Evolutionary conservation across 768 basidiomycete species (phyloP), one percentile per base, ranked within the genome.

Genomic region (Lactifluus volemus): DNA sequence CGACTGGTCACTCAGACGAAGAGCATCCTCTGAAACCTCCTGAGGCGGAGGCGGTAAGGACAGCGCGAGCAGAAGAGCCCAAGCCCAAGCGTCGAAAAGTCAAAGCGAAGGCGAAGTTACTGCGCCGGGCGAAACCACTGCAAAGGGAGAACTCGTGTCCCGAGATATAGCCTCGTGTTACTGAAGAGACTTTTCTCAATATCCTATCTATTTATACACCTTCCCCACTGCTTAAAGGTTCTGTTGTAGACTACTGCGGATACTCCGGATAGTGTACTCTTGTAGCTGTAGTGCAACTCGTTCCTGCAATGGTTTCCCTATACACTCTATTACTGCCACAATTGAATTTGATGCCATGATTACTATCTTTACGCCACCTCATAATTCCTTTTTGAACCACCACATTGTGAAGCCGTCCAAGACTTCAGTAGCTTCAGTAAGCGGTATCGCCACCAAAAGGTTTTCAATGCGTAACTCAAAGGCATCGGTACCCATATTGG

Each of bases 81-180:
- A 54, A 55, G 29, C 15, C 36, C n/a, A 63, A 60, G 34, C 48
- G 59, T 41, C 32, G 41, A 32, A 55, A 55, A 49, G 17, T 52
- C 12, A 56, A 36, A 34, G 17, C 34, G 3, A 52, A 30, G 14
- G 25, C 42, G 2, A 51, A 60, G 42, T 8, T 39, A 14, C 34
- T 38, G 21, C 32, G 58, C 29, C 62, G 62, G 39, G 19, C 53
- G 45, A 63, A 56, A 41, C 45, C 38, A 5, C 21, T 60, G 1
- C 50, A 54, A 7, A 56, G 55, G 38, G 55, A 61, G 14, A 44
- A 12, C 7, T 61, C 60, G 14, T 49, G 55, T 41, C 55, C 49
- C 29, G 60, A 61, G 44, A 55, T 52, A 48, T 56, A 61, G 19
- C 10, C 42, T 19, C 48, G 50, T 14, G 12, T 49, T 19, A 10